These are phyloP conservation scores for Diaporthe velutina DNA, from an alignment of 2,329 filamentous ascomycete genomes.

Conservation along the genomic window DNA sequence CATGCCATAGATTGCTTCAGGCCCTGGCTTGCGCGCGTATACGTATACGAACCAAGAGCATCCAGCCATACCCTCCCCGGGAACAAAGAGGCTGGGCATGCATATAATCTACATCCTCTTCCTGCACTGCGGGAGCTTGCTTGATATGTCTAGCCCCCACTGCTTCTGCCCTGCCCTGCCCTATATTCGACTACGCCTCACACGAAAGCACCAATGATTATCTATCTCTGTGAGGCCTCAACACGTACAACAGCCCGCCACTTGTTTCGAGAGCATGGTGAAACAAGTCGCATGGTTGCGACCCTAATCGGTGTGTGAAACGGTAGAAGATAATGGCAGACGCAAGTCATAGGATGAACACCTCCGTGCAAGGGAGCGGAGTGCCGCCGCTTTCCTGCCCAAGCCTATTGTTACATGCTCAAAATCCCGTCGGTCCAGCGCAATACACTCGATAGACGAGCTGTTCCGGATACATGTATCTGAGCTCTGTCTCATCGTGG, in stretches of 20 bases:
- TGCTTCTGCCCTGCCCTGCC: background rate
- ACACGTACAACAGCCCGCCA: constrained; percentile 20
- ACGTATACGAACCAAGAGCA: constrained; percentile 17
- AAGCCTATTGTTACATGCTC: background rate
- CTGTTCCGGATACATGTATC: constrained; percentile 7
- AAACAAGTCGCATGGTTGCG: constrained; percentile 8
- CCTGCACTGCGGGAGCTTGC: constrained; percentile 30
- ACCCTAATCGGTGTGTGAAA: constrained; percentile 10
- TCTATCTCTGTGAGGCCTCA: constrained; percentile 31
- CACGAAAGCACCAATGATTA: background rate
- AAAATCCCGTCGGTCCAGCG: background rate
- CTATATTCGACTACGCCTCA: background rate
- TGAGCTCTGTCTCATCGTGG: background rate
- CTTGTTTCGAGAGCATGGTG: constrained; percentile 26
- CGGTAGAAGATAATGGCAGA: background rate
- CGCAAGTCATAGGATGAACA: constrained; percentile 11
- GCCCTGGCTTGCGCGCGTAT: background rate
- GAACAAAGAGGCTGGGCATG: constrained; percentile 12
- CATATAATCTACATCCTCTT: background rate
- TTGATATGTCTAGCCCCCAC: constrained; percentile 34
- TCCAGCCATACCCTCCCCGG: background rate
- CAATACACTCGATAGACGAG: background rate
- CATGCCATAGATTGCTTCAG: background rate
- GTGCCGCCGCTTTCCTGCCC: background rate
- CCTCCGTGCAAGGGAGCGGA: background rate